phyloP scores from a whole-genome alignment of 345 rosid species.

The Corchorus olitorius region DNA sequence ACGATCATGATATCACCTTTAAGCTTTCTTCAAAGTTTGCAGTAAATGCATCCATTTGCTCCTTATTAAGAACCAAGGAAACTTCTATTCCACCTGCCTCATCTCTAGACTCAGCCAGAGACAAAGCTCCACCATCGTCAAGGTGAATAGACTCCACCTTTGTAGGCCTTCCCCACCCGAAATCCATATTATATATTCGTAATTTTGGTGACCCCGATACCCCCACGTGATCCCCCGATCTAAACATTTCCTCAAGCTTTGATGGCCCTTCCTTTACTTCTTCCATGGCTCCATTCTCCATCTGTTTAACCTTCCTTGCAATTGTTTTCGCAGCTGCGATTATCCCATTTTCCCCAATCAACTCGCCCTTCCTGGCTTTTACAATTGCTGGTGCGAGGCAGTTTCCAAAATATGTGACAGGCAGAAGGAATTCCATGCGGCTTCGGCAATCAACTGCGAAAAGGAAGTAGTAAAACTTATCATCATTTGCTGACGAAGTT shows the following conservation, averaged over 20 bases:
- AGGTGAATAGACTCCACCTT: slow-evolving; percentile 26
- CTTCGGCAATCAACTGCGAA: slow-evolving; percentile 31
- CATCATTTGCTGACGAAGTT: slow-evolving; percentile 14
- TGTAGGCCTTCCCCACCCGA: slow-evolving; percentile 34
- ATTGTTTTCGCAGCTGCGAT: slow-evolving; percentile 31
- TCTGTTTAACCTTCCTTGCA: slow-evolving; percentile 19
- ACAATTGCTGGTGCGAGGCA: slow-evolving; percentile 35
- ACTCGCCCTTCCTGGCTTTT: slow-evolving; percentile 29
- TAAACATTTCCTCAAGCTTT: slow-evolving; percentile 17
- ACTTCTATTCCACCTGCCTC: slow-evolving; percentile 34
- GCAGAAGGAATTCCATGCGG: slow-evolving; percentile 30
- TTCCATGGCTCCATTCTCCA: slow-evolving; percentile 20
- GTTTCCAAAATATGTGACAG: slow-evolving; percentile 47
- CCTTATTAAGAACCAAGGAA: slow-evolving; percentile 21
- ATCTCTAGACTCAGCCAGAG: slow-evolving; percentile 23
- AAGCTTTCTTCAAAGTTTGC: neutral
- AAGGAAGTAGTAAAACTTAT: slow-evolving; percentile 15
- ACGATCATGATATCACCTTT: neutral
- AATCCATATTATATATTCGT: slow-evolving; percentile 23
- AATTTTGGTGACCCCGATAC: slow-evolving; percentile 43
- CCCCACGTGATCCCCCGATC: slow-evolving; percentile 16
- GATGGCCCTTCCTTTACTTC: slow-evolving; percentile 28
- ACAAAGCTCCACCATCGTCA: slow-evolving; percentile 18
- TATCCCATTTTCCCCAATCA: slow-evolving; percentile 36
- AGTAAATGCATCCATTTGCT: slow-evolving; percentile 22